Evolutionary conservation across 768 basidiomycete species (phyloP), one percentile per base, ranked within the genome.

Genomic region (Mrakia gelida): DNA sequence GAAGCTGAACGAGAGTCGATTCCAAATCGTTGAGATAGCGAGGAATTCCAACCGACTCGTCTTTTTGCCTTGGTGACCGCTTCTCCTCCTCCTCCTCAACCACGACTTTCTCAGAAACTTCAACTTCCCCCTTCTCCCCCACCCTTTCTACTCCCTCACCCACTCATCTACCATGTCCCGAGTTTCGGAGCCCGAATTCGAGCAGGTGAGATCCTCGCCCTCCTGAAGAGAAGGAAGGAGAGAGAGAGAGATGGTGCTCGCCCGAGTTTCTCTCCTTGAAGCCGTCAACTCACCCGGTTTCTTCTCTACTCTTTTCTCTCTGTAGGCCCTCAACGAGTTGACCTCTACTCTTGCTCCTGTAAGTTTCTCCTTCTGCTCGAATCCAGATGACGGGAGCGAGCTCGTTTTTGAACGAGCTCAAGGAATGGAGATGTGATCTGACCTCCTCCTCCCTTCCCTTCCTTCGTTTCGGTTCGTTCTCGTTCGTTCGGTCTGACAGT

Each of bases 101-200:
- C 43, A 28, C 54, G 71, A 63, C 59, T 30, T 59, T 45, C 38
- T 18, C 73, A 13, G 6, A 38, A 41, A 67, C 68, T 63, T 59
- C 49, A 43, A 26, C 30, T 30, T 16, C 41, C 9, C 61, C 59
- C 45, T 16, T 38, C 68, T 8, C 26, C 45, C 71, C 61, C 9
- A 9, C 75, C 63, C 61, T 63, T 45, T 54, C 32, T n/a, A 70
- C 67, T 54, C 65, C 21, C 54, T 21, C 18, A 18, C 32, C 61
- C 74, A 77, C 75, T n/a, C 73, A 18, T 67, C 78, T 26, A 81
- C 62, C 73, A 81, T 81, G 79, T 82, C 81, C 82, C 83, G 84
- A 74, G 87, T 89, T 76, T 80, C 84, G 76, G 90, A 91, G 85
- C 90, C 90, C 83, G 90, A 91, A 85, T 91, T 90, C 85, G 88